These are phyloP conservation scores for Neonectria hederae DNA, from an alignment of 2,329 filamentous ascomycete species.

Conservation along the genomic window DNA sequence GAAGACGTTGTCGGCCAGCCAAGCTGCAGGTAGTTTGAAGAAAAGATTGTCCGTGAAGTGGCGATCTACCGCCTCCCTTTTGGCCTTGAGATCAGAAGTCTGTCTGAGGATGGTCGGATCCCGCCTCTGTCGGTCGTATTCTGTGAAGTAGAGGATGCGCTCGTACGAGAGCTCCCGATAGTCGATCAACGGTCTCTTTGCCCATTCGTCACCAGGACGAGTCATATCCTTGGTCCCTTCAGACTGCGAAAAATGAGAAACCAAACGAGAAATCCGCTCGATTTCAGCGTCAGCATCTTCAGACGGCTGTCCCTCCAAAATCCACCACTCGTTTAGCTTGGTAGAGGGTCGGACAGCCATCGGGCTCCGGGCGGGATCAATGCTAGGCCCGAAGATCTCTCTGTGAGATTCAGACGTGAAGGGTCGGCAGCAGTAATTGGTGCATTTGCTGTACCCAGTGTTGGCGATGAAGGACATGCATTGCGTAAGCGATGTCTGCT, in stretches of 20 bases:
- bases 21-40: not conserved
- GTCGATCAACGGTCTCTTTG: not conserved
- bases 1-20: conserved; percentile 5
- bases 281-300: too few relatives aligned
- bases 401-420: fast-evolving
- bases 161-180: too few relatives aligned
- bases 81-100: not conserved
- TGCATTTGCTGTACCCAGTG: conserved; percentile 11
- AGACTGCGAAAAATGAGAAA: not conserved
- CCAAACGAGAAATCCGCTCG: fast-evolving
- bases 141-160: not conserved
- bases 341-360: not conserved
- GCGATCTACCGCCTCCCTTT: not conserved
- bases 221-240: not conserved
- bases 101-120: not conserved
- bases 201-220: not conserved
- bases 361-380: not conserved
- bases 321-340: conserved; percentile 1
- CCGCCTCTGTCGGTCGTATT: not conserved
- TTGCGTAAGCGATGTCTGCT: not conserved
- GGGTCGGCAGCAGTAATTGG: not conserved
- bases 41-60: not conserved
- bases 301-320: not conserved
- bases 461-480: conserved; percentile 15
- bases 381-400: not conserved